These are phyloP conservation scores for Plectranthus barbatus DNA, from an alignment of 257 asterid genomes.

Conservation along the genomic window DNA sequence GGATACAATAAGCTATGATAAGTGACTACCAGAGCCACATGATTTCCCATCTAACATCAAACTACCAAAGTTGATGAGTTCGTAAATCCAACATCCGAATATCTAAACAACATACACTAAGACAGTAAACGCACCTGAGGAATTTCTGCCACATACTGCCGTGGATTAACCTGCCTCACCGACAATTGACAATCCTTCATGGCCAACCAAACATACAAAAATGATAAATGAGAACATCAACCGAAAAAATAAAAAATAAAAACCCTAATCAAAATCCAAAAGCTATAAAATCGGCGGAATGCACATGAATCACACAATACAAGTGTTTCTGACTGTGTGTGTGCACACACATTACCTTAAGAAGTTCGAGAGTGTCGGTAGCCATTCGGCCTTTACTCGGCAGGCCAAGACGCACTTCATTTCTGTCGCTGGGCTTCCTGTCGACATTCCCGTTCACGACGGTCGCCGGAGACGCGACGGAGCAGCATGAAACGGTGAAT, in stretches of 20 bases:
- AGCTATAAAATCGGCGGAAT: background rate
- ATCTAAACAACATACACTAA: background rate
- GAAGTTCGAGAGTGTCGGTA: constrained; percentile 77
- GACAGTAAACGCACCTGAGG: constrained; percentile 57
- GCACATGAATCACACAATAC: background rate
- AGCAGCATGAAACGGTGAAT: constrained; percentile 52
- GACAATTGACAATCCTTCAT: constrained; percentile 89
- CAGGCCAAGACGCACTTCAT: constrained; percentile 84
- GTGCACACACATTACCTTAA: constrained; percentile 40
- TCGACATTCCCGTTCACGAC: constrained; percentile 51
- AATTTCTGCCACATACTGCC: constrained; percentile 90
- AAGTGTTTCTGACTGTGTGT: background rate
- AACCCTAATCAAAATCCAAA: background rate
- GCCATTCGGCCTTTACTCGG: constrained; percentile 99
- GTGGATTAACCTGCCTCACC: constrained; percentile 93
- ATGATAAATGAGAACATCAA: background rate
- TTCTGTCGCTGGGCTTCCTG: constrained; percentile 29
- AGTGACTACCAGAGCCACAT: background rate
- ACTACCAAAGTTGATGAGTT: background rate
- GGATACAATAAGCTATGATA: background rate
- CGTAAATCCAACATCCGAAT: background rate
- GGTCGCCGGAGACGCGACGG: constrained; percentile 37
- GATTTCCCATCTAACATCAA: background rate
- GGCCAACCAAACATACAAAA: background rate
- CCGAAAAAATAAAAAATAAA: too few relatives aligned